These are phyloP conservation scores for Russula lepida DNA, from an alignment of 768 basidiomycete genomes.

Conservation along the genomic window DNA sequence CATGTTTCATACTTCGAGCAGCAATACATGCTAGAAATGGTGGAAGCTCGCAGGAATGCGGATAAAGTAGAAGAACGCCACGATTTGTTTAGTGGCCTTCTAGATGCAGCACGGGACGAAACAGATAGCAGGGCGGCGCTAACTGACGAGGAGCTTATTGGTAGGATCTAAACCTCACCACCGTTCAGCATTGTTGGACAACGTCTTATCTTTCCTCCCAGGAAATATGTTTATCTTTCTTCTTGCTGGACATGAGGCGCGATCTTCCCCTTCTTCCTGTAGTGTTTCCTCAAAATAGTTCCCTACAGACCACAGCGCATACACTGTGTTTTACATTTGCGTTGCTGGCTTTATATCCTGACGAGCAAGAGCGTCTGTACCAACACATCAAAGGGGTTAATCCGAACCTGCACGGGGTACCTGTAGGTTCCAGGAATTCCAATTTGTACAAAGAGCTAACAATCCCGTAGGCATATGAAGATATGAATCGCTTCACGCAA, in stretches of 20 bases:
- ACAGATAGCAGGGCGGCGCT: slow-evolving; percentile 13
- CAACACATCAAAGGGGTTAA: slow-evolving; percentile 30
- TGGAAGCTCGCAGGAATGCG: slow-evolving; percentile 11
- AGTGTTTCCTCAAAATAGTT: too few species aligned
- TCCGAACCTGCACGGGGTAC: slow-evolving; percentile 19
- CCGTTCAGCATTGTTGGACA: neutral
- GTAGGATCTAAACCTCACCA: neutral
- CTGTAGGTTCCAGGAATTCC: neutral
- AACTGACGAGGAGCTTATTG: slow-evolving; percentile 6
- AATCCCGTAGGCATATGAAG: neutral
- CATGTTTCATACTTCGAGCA: neutral
- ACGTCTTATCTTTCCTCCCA: neutral
- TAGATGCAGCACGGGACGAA: slow-evolving; percentile 21
- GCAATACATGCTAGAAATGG: slow-evolving; percentile 27
- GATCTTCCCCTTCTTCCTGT: neutral
- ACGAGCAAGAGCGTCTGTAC: slow-evolving; percentile 35
- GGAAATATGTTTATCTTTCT: slow-evolving; percentile 28
- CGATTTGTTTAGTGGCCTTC: slow-evolving; percentile 25
- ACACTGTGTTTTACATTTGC: slow-evolving; percentile 33
- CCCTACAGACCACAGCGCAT: slow-evolving; percentile 31
- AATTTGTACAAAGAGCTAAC: neutral
- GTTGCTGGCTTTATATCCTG: slow-evolving; percentile 34
- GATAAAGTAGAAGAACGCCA: slow-evolving; percentile 20
- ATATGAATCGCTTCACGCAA: neutral
- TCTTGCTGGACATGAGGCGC: slow-evolving; percentile 29